Evolutionary conservation across 2,329 filamentous ascomycete species (phyloP).

Genomic region (Falciphora oryzae): DNA sequence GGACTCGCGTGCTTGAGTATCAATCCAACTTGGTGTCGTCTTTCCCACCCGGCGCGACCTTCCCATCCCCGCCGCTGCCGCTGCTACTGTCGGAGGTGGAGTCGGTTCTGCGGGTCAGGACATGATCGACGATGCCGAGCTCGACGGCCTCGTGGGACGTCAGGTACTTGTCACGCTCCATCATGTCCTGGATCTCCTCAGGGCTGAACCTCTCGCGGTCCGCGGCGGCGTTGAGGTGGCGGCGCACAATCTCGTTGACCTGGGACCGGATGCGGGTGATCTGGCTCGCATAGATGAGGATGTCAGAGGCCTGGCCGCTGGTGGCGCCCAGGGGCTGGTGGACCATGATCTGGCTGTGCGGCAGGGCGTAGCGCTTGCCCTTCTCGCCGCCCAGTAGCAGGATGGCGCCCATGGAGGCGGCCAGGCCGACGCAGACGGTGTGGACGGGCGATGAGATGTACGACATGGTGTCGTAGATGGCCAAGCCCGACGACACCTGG

Average conservation of each 20-base stretch:
- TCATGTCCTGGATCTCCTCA: slow-evolving; percentile 84
- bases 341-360: slow-evolving; percentile 95
- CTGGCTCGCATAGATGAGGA: slow-evolving; percentile 95
- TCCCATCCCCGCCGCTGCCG: slow-evolving; percentile 21
- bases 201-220: slow-evolving; percentile 70
- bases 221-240: slow-evolving; percentile 74
- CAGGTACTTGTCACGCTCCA: slow-evolving; percentile 97
- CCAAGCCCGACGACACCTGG: slow-evolving; percentile 77
- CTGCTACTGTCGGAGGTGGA: slow-evolving; percentile 29
- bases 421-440: slow-evolving; percentile 91
- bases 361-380: slow-evolving; percentile 81
- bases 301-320: slow-evolving; percentile 65
- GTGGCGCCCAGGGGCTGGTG: slow-evolving; percentile 85
- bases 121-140: slow-evolving; percentile 87
- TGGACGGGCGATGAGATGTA: slow-evolving; percentile 92
- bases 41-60: slow-evolving; percentile 15
- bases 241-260: slow-evolving; percentile 83
- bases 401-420: slow-evolving; percentile 90
- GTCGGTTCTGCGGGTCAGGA: slow-evolving; percentile 58
- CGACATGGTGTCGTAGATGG: slow-evolving; percentile 98
- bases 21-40: slow-evolving; percentile 4
- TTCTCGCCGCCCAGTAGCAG: slow-evolving; percentile 80
- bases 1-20: background rate
- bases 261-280: slow-evolving; percentile 81
- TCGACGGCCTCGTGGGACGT: slow-evolving; percentile 82